These are phyloP conservation scores for Backusella morwellensis DNA, from an alignment of 192 early-diverging fungal genomes.

Conservation along the genomic window DNA sequence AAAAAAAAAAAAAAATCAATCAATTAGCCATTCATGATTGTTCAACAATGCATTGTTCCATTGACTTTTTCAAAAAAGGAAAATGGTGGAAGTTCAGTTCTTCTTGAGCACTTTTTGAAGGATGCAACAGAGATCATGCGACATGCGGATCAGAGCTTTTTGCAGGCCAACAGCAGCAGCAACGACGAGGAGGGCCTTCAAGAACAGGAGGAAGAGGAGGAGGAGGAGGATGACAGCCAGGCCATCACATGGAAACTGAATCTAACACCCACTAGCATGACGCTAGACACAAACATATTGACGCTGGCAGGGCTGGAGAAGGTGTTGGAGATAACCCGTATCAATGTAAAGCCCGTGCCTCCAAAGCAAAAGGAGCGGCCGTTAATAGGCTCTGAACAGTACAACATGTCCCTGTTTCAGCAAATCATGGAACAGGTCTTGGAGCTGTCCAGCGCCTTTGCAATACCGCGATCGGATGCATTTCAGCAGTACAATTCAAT, in stretches of 20 bases:
- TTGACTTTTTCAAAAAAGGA: constrained; percentile 13
- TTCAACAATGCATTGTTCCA: not conserved
- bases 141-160: constrained; percentile 1
- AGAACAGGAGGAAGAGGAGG: not conserved
- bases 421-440: not conserved
- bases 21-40: constrained; percentile 2
- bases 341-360: constrained; percentile 25
- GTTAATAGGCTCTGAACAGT: not conserved
- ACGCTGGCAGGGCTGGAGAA: constrained; percentile 32
- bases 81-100: not conserved
- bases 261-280: constrained; percentile 30
- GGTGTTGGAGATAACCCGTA: constrained; percentile 31
- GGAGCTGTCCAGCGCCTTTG: not conserved
- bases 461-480: not conserved
- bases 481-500: constrained; percentile 23
- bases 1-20: not conserved
- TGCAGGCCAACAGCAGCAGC: not conserved
- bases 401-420: not conserved
- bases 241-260: constrained; percentile 39
- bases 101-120: constrained; percentile 5
- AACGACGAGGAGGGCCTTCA: not conserved
- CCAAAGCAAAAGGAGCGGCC: not conserved
- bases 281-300: constrained; percentile 35
- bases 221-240: constrained; percentile 13
- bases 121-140: not conserved